Base-by-base conservation (phyloP, 139 green algal genomes). In the Tetraselmis chui region DNA sequence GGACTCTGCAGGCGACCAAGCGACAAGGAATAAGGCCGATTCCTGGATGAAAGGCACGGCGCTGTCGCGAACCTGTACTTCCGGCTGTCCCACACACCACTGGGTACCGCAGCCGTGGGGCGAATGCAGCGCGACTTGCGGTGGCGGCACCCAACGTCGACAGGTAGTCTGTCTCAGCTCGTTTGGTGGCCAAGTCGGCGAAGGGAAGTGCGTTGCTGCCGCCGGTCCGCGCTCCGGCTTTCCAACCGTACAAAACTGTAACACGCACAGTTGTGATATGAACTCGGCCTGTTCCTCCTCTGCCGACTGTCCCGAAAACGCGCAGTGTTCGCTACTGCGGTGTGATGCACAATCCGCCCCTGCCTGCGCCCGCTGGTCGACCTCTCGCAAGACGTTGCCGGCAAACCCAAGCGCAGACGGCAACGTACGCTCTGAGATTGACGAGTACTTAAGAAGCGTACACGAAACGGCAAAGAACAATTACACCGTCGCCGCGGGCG, bases 271-370 rank as follows among this genome's bases (percentile, higher is more conserved):
- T 1, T 91, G 88, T 18, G 45, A 5, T 5, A 67, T 67, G 45
- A 67, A 18, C 45, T 25, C 45, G 11, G 18, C 45, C 11, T 67
- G 45, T 18, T 67, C 45, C 45, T 67, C 45, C 11, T 5, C 5
- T 28, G 82, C 87, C 84, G 84, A 87, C 31, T 91, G 88, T 75
- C 25, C 76, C 18, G 83, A 23, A 58, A 88, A 85, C 26, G 59
- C 58, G 5, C 89, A 84, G 84, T 67, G 45, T 18, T 5, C 45
- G 45, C 45, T 18, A 75, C 45, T 23, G 79, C 67, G 59, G 75
- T 59, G 5, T 84, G 88, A 67, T 18, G 45, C 11, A 5, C n/a
- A n/a, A n/a, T 5, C 11, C 45, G 45, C 45, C 11, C 18, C 45
- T 5, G 45, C 45, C 45, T 67, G 45, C 45, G 45, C 45, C 11